These are phyloP conservation scores for Fusarium paranaense DNA, from an alignment of 2,329 filamentous ascomycete species.

Conservation along the genomic window DNA sequence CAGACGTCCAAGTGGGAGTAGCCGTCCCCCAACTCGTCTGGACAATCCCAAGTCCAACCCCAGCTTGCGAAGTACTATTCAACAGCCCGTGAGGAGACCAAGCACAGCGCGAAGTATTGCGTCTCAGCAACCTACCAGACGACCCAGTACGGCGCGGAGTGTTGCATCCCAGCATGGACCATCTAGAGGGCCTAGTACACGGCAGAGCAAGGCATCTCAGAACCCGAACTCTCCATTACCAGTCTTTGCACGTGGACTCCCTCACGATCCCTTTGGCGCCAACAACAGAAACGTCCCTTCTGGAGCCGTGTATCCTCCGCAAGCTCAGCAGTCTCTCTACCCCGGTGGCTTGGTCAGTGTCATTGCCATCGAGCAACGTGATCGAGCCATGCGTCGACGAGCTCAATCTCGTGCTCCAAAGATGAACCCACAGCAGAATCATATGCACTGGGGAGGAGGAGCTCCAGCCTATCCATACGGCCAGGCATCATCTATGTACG, in stretches of 20 bases:
- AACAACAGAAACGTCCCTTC: neutral
- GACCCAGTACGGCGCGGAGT: constrained; percentile 31
- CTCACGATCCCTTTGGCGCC: constrained; percentile 32
- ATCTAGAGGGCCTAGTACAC: neutral
- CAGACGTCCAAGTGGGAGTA: neutral
- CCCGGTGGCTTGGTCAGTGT: constrained; percentile 23
- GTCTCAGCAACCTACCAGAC: constrained; percentile 20
- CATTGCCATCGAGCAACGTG: constrained; percentile 28
- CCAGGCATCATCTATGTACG: constrained; percentile 19
- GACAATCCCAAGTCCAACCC: constrained; percentile 26
- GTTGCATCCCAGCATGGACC: neutral
- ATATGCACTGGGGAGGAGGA: neutral
- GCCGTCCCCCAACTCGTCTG: constrained; percentile 7
- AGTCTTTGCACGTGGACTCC: constrained; percentile 24
- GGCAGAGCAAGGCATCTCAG: neutral
- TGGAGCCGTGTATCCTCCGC: neutral
- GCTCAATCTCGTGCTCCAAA: constrained; percentile 5
- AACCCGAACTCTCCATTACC: constrained; percentile 19
- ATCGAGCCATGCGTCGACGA: constrained; percentile 27
- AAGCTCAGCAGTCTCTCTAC: constrained; percentile 20
- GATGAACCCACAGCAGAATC: neutral
- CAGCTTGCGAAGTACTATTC: constrained; percentile 21
- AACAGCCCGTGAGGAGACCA: neutral
- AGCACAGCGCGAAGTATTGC: neutral
- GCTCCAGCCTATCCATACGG: neutral